phyloP scores from a whole-genome alignment of 495 filamentous ascomycete species.

The Tuber magnatum region DNA sequence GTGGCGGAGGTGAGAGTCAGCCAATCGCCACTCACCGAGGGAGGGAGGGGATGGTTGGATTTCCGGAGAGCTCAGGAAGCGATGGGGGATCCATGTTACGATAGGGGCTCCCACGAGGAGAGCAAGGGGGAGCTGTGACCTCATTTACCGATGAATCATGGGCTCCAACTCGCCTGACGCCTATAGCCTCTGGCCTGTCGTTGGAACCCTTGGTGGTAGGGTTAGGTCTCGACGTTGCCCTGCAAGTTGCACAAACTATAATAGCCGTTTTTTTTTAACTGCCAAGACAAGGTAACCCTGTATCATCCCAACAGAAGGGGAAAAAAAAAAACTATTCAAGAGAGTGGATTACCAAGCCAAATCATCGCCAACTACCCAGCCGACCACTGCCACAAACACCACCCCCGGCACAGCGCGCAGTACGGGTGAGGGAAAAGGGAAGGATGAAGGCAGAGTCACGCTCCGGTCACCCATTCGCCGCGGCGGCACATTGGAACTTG shows the following conservation, averaged over 20 bases:
- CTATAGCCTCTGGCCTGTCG: background rate
- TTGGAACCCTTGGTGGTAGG: background rate
- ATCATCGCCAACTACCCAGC: background rate
- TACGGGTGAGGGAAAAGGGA: background rate
- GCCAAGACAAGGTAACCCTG: background rate
- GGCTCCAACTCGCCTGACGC: background rate
- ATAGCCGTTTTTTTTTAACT: background rate
- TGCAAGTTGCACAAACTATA: background rate
- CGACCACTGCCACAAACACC: background rate
- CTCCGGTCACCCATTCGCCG: slow-evolving; percentile 28
- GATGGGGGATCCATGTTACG: background rate
- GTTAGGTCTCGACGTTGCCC: background rate
- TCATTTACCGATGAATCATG: background rate
- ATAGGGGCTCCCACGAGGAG: background rate
- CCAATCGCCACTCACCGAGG: background rate
- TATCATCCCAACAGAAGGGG: background rate
- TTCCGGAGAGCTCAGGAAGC: background rate
- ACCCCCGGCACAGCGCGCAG: background rate
- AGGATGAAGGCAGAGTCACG: background rate
- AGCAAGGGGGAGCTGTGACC: background rate
- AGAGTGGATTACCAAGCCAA: background rate
- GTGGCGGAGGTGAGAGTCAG: background rate
- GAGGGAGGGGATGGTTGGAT: background rate
- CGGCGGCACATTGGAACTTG: slow-evolving; percentile 60
- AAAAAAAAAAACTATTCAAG: background rate